phyloP scores from a whole-genome alignment of 2,329 filamentous ascomycete species.

The Mariannaea sp. region DNA sequence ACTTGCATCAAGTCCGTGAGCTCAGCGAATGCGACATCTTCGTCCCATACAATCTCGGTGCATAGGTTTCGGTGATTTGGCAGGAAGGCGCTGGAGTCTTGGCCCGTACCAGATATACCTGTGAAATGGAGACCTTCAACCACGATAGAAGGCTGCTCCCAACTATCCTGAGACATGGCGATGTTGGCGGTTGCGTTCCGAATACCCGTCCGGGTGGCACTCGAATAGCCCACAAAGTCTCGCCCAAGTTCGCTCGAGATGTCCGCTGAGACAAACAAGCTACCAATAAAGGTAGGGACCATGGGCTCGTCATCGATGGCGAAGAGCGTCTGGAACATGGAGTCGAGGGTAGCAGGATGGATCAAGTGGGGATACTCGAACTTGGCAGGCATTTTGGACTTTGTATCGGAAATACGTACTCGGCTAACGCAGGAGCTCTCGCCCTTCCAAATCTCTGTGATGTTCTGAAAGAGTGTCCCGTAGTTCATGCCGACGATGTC shows the following conservation, averaged over 20 bases:
- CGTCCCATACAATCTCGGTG: conserved; percentile 54
- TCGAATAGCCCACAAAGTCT: conserved; percentile 50
- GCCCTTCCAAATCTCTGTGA: conserved; percentile 43
- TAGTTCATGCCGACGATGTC: conserved; percentile 58
- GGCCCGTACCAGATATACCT: conserved; percentile 37
- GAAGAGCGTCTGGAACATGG: conserved; percentile 59
- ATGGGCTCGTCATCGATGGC: conserved; percentile 51
- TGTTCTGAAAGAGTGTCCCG: conserved; percentile 55
- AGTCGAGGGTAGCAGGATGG: conserved; percentile 62
- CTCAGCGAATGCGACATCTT: conserved; percentile 41
- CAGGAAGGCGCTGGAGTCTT: conserved; percentile 45
- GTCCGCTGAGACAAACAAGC: conserved; percentile 51
- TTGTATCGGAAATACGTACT: conserved; percentile 55
- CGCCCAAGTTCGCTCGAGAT: conserved; percentile 41
- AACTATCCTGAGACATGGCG: conserved; percentile 46
- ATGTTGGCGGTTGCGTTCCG: conserved; percentile 51
- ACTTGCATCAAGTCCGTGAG: conserved; percentile 34
- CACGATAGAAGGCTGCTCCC: conserved; percentile 44
- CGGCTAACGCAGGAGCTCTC: conserved; percentile 43
- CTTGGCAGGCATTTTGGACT: conserved; percentile 55
- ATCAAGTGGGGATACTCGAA: conserved; percentile 61
- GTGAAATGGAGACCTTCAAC: conserved; percentile 53
- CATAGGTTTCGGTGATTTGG: conserved; percentile 56
- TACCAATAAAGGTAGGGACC: conserved; percentile 54
- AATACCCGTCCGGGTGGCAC: conserved; percentile 42